These are phyloP conservation scores for Cladobotryum mycophilum DNA, from an alignment of 2,329 filamentous ascomycete genomes.

Conservation along the genomic window DNA sequence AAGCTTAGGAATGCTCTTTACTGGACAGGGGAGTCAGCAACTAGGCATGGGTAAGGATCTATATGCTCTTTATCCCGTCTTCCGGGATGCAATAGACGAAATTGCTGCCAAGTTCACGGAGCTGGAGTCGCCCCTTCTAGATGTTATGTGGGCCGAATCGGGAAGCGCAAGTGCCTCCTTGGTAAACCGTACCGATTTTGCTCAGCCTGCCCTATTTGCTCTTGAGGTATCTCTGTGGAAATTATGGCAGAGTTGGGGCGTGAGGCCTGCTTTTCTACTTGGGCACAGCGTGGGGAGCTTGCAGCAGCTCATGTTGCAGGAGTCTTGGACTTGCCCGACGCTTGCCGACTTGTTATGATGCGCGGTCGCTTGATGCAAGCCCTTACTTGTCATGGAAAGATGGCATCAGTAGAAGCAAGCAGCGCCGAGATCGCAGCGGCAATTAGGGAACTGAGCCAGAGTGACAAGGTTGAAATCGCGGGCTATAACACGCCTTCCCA, in stretches of 20 bases:
- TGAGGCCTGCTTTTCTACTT: slow-evolving; percentile 29
- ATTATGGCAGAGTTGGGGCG: slow-evolving; percentile 25
- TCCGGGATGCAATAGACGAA: no score
- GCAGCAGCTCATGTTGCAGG: slow-evolving; percentile 38
- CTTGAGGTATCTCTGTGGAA: slow-evolving; percentile 26
- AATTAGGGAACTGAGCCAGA: slow-evolving; percentile 17
- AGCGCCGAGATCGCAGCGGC: slow-evolving; percentile 34
- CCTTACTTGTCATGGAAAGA: no score
- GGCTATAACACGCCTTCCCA: slow-evolving; percentile 71
- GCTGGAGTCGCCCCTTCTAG: no score
- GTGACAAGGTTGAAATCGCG: slow-evolving; percentile 44
- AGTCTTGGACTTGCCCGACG: slow-evolving; percentile 24
- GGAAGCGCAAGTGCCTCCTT: slow-evolving; percentile 12
- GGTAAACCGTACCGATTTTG: slow-evolving; percentile 24
- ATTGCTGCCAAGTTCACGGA: no score
- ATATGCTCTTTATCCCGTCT: no score
- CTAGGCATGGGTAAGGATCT: no score
- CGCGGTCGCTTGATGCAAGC: no score
- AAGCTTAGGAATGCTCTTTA: no score
- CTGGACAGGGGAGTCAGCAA: no score
- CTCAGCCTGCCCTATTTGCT: slow-evolving; percentile 28
- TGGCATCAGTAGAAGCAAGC: no score
- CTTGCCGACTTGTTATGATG: slow-evolving; percentile 4
- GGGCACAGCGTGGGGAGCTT: slow-evolving; percentile 40
- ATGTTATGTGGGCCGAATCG: no score